phyloP scores from a whole-genome alignment of 371 early-diverging fungal species.

The Apophysomyces variabilis region DNA sequence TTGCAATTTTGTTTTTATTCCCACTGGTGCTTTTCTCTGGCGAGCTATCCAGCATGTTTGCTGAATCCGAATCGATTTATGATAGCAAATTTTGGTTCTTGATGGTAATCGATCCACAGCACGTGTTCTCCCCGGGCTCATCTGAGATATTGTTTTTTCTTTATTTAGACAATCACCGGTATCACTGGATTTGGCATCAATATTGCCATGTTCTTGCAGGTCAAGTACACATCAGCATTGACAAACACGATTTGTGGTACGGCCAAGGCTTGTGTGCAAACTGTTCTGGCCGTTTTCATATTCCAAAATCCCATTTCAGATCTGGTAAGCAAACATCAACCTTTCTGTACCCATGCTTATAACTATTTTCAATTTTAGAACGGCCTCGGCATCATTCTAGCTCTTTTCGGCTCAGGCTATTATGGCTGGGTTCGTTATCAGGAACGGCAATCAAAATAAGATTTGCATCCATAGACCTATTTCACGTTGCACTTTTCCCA shows the following conservation, averaged over 20 bases:
- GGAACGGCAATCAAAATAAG: conserved; percentile 57
- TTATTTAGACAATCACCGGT: conserved; percentile 61
- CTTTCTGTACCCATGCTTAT: not conserved
- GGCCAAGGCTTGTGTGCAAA: conserved; percentile 77
- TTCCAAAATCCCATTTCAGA: conserved; percentile 71
- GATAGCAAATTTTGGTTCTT: conserved; percentile 66
- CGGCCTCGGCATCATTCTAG: conserved; percentile 69
- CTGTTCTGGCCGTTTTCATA: conserved; percentile 68
- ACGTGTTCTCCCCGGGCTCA: not conserved
- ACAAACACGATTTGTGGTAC: conserved; percentile 84
- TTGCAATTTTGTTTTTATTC: conserved; percentile 64
- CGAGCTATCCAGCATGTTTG: conserved; percentile 59
- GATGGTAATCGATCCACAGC: conserved; percentile 50
- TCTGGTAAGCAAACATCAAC: conserved; percentile 46
- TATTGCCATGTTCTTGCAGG: conserved; percentile 78
- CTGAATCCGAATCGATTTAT: conserved; percentile 49
- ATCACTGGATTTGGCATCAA: conserved; percentile 77
- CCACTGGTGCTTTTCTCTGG: conserved; percentile 68
- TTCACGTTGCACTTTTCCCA: not conserved
- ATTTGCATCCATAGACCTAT: not conserved
- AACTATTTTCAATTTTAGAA: conserved; percentile 44
- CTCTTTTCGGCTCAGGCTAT: conserved; percentile 68
- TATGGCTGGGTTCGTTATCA: conserved; percentile 74
- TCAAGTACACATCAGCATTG: conserved; percentile 78
- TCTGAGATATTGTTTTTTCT: not conserved